These are phyloP conservation scores for Penicillium griseofulvum DNA, from an alignment of 2,329 filamentous ascomycete genomes.

Conservation along the genomic window DNA sequence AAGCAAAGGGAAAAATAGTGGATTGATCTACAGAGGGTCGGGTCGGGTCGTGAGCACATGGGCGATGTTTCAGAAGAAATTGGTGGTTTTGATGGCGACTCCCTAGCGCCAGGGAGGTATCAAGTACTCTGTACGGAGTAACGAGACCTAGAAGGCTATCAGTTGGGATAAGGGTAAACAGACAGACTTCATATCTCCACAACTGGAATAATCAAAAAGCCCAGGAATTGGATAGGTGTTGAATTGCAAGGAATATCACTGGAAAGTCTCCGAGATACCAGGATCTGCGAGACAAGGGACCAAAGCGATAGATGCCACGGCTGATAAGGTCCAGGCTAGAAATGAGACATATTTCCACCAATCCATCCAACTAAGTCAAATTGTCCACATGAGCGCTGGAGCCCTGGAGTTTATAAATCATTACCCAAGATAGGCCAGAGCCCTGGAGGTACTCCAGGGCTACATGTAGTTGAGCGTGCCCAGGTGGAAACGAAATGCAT, in stretches of 20 bases:
- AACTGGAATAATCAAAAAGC: not conserved
- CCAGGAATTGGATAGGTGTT: not conserved
- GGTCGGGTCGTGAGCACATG: not conserved
- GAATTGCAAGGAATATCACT: not conserved
- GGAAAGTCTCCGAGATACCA: not conserved
- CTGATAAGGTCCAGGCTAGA: too few species aligned
- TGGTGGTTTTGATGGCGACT: not conserved
- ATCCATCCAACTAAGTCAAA: not conserved
- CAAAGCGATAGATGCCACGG: not conserved
- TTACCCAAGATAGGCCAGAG: not conserved
- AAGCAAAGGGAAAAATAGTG: not conserved
- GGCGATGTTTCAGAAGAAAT: not conserved
- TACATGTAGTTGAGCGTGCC: too few species aligned
- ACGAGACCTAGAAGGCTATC: not conserved
- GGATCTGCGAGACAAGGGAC: not conserved
- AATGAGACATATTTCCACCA: not conserved
- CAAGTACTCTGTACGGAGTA: too few species aligned
- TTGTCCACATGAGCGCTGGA: too few species aligned
- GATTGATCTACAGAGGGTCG: not conserved
- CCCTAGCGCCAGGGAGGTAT: not conserved
- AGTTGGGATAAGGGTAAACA: not conserved
- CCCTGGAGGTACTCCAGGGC: too few species aligned
- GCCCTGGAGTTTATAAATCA: not conserved
- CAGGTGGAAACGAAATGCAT: too few species aligned
- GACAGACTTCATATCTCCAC: not conserved